Base-by-base conservation (phyloP, 768 basidiomycete species). In the Dictyophora rubrovolvata region DNA sequence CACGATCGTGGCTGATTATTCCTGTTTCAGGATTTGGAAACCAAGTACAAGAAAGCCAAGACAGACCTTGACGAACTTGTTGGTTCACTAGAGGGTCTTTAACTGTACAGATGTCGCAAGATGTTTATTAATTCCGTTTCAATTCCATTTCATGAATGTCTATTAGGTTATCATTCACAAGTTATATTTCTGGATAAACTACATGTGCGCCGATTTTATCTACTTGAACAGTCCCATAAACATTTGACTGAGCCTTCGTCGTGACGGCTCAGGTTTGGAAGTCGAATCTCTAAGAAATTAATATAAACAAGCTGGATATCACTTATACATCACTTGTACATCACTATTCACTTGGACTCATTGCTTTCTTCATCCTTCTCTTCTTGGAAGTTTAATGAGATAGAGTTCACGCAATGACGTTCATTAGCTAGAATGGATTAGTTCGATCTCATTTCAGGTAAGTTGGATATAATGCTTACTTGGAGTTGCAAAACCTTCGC, bases 401-500 rank as follows among this genome's bases (percentile, higher is more conserved):
- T 69, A 3, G 90, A 93, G 69, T 95, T 96, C 60, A 95, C 89
- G 66, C 90, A 91, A 68, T 93, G 89, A 36, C 89, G 82, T 67
- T 92, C 89, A 66, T 92, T 83, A 54, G 82, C 89, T 88, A 65
- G 21, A 51, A 23, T 36, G 14, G 7, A 5, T 52, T 2, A 42
- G 46, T 16, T 55, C 1, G 36, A 48, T n/a, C 17, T n/a, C 53
- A 18, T 5, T 33, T 16, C 10, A 2, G 1, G 49, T 22, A 55
- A 61, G 18, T 60, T 36, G 18, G 46, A 57, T 49, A 18, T 6
- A 12, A 8, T 34, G 73, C 85, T 37, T 68, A 86, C 89, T 91
- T 3, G 91, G 91, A 0, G 84, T 91, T 5, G 72, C 59, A 71
- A 80, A 93, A 1, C 87, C 86, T 71, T 95, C 93, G 37, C 93